These are phyloP conservation scores for Penicillium occitanis DNA, from an alignment of 2,329 filamentous ascomycete species.

Conservation along the genomic window DNA sequence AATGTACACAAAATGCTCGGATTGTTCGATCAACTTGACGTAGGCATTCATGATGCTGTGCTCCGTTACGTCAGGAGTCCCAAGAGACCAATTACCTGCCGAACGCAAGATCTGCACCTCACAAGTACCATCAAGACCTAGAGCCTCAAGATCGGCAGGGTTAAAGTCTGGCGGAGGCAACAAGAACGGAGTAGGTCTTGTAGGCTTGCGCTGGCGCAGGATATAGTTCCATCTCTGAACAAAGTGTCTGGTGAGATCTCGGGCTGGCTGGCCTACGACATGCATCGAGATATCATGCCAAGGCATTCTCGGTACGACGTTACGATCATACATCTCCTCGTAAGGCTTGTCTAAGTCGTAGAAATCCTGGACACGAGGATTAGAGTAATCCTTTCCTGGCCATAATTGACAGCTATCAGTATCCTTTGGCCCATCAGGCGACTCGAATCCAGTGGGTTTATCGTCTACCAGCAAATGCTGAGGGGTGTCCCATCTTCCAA, in stretches of 20 bases:
- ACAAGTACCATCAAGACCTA: conserved; percentile 89
- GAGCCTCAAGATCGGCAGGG: conserved; percentile 76
- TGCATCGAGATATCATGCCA: conserved; percentile 99
- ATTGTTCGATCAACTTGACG: conserved; percentile 89
- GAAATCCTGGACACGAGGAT: conserved; percentile 92
- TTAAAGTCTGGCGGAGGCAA: conserved; percentile 92
- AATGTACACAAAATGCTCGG: conserved; percentile 96
- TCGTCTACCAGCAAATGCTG: conserved; percentile 90
- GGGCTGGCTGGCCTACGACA: conserved; percentile 89
- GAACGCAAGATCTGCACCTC: conserved; percentile 95
- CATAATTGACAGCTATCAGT: conserved; percentile 91
- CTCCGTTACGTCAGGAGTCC: conserved; percentile 78
- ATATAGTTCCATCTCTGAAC: conserved; percentile 99
- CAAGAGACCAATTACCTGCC: conserved; percentile 86
- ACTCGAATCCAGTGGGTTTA: conserved; percentile 91
- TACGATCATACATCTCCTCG: conserved; percentile 97
- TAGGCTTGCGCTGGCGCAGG: conserved; percentile 86
- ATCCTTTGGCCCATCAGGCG: conserved; percentile 73
- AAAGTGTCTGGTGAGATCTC: conserved; percentile 92
- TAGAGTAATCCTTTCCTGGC: conserved; percentile 98
- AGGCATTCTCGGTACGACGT: conserved; percentile 86
- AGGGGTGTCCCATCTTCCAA: conserved; percentile 95
- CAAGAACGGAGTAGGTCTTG: conserved; percentile 87
- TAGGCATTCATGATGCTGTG: conserved; percentile 96
- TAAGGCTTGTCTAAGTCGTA: conserved; percentile 91